Evolutionary conservation across 805 yeast species (phyloP).

Genomic region (Pichia nanzhaoensis): DNA sequence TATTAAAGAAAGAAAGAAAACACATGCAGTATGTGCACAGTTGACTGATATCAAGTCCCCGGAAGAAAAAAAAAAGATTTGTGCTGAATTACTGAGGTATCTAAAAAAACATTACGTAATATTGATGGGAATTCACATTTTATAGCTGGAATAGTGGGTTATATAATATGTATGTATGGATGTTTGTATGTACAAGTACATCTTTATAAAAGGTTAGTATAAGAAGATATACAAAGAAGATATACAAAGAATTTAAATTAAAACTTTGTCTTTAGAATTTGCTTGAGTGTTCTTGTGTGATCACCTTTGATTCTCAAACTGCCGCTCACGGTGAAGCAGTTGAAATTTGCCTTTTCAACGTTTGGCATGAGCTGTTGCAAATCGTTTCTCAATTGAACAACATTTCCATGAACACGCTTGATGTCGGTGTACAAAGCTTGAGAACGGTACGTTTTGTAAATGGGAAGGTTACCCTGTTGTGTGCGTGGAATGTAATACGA

Average conservation of each 20-base stretch:
- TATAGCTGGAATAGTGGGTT: too few species aligned
- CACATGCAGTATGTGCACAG: too few species aligned
- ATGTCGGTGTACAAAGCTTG: conserved; percentile 65
- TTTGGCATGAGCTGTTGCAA: conserved; percentile 44
- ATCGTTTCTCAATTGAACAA: conserved; percentile 59
- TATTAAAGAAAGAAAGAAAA: too few species aligned
- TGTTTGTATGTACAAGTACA: too few species aligned
- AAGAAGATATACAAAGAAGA: neutral
- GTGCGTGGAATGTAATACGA: conserved; percentile 45
- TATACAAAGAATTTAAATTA: conserved; percentile 10
- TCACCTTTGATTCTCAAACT: conserved; percentile 51
- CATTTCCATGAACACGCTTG: conserved; percentile 64
- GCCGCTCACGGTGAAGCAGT: conserved; percentile 43
- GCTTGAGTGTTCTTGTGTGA: conserved; percentile 30
- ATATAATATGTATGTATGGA: too few species aligned
- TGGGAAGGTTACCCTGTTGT: conserved; percentile 68
- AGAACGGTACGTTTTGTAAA: conserved; percentile 62
- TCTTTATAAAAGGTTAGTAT: neutral
- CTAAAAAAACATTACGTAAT: too few species aligned
- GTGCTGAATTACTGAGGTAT: too few species aligned
- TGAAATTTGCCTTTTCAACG: conserved; percentile 38
- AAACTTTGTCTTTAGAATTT: conserved; percentile 28
- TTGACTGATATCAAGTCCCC: too few species aligned
- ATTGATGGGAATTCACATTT: too few species aligned
- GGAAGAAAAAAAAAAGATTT: too few species aligned